phyloP scores from a whole-genome alignment of 768 basidiomycete genomes.

The Phanerochaete carnosa region DNA sequence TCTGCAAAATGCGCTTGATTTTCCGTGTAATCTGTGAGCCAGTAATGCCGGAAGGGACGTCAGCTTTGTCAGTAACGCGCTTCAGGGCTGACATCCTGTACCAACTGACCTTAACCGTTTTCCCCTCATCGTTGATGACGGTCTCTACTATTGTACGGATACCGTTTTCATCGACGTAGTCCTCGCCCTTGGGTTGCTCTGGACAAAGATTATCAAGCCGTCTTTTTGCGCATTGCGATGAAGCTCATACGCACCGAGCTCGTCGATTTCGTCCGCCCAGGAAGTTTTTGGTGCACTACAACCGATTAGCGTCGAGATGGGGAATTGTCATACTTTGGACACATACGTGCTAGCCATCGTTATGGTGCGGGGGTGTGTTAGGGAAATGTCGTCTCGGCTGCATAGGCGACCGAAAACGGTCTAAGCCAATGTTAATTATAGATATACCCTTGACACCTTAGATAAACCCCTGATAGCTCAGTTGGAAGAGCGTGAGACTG shows the following conservation, averaged over 20 bases:
- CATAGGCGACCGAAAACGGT: not conserved
- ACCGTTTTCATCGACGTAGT: conserved; percentile 82
- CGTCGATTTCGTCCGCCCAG: conserved; percentile 88
- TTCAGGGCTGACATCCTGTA: conserved; percentile 11
- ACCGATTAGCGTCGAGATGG: not conserved
- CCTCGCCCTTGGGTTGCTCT: conserved; percentile 57
- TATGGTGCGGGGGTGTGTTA: not conserved
- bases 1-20: conserved; percentile 83
- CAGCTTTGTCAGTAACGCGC: not conserved
- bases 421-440: not conserved
- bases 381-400: not conserved
- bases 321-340: too few species aligned
- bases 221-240: not conserved
- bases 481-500: conserved; percentile 15
- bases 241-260: conserved; percentile 45
- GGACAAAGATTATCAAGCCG: not conserved
- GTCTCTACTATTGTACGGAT: conserved; percentile 84
- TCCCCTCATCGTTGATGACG: conserved; percentile 85
- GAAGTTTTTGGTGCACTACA: conserved; percentile 55
- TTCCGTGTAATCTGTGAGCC: conserved; percentile 73
- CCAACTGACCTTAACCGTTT: conserved; percentile 79
- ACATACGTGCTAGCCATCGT: conserved; percentile 16
- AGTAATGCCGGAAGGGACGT: not conserved
- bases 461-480: conserved; percentile 7
- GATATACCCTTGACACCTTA: not conserved